Evolutionary conservation across 2,329 filamentous ascomycete genomes (phyloP).

Genomic region (Aspergillus glaucus): DNA sequence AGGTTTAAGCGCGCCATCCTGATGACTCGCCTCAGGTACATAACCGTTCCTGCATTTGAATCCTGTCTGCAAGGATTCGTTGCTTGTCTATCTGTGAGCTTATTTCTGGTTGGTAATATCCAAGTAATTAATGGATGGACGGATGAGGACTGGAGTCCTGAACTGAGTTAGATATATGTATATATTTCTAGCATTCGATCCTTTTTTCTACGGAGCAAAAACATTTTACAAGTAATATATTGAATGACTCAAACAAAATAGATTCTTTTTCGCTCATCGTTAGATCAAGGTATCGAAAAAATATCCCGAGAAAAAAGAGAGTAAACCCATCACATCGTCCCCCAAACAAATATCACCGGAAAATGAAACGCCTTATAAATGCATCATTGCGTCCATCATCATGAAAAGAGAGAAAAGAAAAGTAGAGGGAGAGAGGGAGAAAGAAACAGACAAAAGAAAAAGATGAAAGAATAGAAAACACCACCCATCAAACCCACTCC

Average conservation of each 20-base stretch:
- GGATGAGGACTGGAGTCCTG: too few relatives aligned
- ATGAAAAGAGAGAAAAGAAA: conserved; percentile 1
- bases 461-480: conserved; percentile 1
- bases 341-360: not conserved
- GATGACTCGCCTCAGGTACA: too few relatives aligned
- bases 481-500: not conserved
- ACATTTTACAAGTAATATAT: too few relatives aligned
- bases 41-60: too few relatives aligned
- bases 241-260: too few relatives aligned
- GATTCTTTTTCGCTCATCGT: not conserved
- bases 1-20: not conserved
- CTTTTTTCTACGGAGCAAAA: too few relatives aligned
- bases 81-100: too few relatives aligned
- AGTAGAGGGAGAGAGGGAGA: not conserved
- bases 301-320: conserved; percentile 3
- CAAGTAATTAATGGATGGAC: too few relatives aligned
- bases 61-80: too few relatives aligned
- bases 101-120: too few relatives aligned
- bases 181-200: too few relatives aligned
- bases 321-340: conserved; percentile 3
- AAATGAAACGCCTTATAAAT: conserved; percentile 16
- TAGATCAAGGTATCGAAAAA: not conserved
- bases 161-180: too few relatives aligned
- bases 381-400: conserved; percentile 14
- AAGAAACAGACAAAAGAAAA: not conserved